These are phyloP conservation scores for Malbranchea cinnamomea DNA, from an alignment of 2,329 filamentous ascomycete species.

Conservation along the genomic window DNA sequence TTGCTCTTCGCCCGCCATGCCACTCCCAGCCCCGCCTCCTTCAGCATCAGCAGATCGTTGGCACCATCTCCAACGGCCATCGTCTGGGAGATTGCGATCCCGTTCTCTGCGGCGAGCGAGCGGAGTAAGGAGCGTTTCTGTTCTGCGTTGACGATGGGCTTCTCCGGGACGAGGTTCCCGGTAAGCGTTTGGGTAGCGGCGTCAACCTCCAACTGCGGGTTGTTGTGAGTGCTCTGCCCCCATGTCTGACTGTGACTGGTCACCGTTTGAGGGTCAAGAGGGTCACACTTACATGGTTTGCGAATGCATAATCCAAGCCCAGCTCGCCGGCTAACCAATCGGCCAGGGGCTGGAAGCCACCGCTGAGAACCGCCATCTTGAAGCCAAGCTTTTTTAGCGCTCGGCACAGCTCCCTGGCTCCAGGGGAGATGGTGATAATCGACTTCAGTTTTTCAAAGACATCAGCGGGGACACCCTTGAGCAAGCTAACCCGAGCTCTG, in stretches of 20 bases:
- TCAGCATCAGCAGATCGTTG: constrained; percentile 52
- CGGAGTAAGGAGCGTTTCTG: constrained; percentile 42
- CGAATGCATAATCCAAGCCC: constrained; percentile 74
- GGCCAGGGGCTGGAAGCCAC: constrained; percentile 81
- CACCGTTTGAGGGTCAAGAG: not conserved
- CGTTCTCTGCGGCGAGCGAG: constrained; percentile 39
- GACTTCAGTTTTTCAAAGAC: constrained; percentile 67
- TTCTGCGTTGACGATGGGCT: constrained; percentile 44
- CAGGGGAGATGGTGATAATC: constrained; percentile 65
- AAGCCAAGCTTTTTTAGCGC: constrained; percentile 65
- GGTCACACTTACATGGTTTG: constrained; percentile 55
- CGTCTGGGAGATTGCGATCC: constrained; percentile 39
- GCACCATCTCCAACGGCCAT: constrained; percentile 49
- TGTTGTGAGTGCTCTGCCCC: not conserved
- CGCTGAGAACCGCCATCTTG: constrained; percentile 80
- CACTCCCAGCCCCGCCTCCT: constrained; percentile 45
- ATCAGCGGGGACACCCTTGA: constrained; percentile 63
- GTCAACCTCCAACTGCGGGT: constrained; percentile 38
- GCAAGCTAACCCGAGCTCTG: constrained; percentile 60
- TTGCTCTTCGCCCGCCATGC: constrained; percentile 51
- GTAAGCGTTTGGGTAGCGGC: constrained; percentile 35
- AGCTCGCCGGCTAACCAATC: constrained; percentile 69
- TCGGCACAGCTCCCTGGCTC: constrained; percentile 58
- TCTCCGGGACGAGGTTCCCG: constrained; percentile 38
- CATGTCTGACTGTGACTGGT: not conserved